Evolutionary conservation across 176 grass and related monocot genomes (phyloP), one percentile per base, ranked within the genome.

Genomic region (Typha latifolia): DNA sequence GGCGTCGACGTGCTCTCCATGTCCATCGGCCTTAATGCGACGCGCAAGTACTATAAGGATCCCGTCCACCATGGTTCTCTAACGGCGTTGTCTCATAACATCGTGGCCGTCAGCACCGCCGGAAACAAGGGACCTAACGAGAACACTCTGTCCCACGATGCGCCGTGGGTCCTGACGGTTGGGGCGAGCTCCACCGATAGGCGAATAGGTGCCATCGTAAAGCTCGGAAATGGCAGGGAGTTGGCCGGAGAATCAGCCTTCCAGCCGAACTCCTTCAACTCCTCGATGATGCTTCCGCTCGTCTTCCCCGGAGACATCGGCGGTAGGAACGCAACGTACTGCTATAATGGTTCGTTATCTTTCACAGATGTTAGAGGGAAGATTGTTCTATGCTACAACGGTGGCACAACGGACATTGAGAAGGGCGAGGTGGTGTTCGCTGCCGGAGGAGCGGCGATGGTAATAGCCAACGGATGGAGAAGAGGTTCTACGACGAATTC

Each of bases 1-100:
- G 84, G 84, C 20, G 83, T 90, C 4, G 77, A 86, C 66, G 72
- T 90, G 4, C 57, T 90, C 55, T 90, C 87, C 2, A 48, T 90
- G 63, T 90, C 87, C 62, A 63, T 90, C 11, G 83, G 87, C 80
- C 76, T 63, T 56, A 52, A 7, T 69, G 69, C 2, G 32, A 56
- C 49, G 84, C 65, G 20, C 78, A 79, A 67, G 5, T 65, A 68
- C 7, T 76, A 82, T 5, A 55, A 66, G 15, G 82, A 69, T 21
- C 5, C 12, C 49, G 14, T 53, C 2, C 2, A 3, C 0, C 49
- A 19, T 2, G 67, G 67, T 1, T 69, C 67, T 2, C 9, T 69
- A 12, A 12, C 6, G 0, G 67, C 67, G 2, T 3, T 69, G 7
- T 26, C 48, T 3, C 7, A 34, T 5, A 14, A 24, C 14, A 69